Evolutionary conservation across 1,284 basidiomycete genomes (phyloP).

Genomic region (Pholiota adiposa): DNA sequence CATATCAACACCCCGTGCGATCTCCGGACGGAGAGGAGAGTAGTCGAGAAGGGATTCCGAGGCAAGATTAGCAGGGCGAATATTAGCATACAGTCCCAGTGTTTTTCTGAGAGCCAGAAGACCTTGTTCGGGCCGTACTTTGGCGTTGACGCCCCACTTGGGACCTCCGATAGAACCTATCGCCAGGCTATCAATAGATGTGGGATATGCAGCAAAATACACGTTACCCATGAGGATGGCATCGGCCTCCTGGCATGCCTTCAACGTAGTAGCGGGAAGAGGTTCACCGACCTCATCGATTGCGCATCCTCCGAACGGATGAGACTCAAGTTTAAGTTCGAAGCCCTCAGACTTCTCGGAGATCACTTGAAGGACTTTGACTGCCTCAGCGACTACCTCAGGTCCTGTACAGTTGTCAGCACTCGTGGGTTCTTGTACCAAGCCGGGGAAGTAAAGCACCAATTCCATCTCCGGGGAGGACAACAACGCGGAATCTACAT

Average conservation of each 20-base stretch:
- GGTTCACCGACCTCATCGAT: conserved; percentile 90
- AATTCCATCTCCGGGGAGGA: conserved; percentile 97
- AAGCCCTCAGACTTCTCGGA: conserved; percentile 64
- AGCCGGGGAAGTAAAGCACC: conserved; percentile 50
- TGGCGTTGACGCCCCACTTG: conserved; percentile 94
- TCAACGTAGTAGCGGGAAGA: conserved; percentile 84
- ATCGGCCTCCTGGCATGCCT: conserved; percentile 88
- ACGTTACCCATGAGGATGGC: conserved; percentile 86
- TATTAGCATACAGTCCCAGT: conserved; percentile 96
- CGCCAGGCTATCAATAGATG: background rate
- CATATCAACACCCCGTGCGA: conserved; percentile 88
- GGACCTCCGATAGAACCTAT: conserved; percentile 95
- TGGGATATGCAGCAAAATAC: conserved; percentile 2
- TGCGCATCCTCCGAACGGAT: conserved; percentile 92
- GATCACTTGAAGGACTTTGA: conserved; percentile 82
- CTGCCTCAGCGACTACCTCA: conserved; percentile 90
- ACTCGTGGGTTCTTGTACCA: conserved; percentile 7
- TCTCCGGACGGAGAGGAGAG: conserved; percentile 91
- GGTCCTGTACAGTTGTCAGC: conserved; percentile 67
- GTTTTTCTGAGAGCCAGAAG: conserved; percentile 92
- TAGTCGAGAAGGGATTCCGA: conserved; percentile 88
- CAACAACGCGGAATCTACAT: conserved; percentile 80
- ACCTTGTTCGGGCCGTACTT: conserved; percentile 95
- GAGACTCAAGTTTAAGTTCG: conserved; percentile 76
- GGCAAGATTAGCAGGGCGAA: conserved; percentile 95